Base-by-base conservation (phyloP, 2,329 filamentous ascomycete species). In the Ceratocystis cubensis region DNA sequence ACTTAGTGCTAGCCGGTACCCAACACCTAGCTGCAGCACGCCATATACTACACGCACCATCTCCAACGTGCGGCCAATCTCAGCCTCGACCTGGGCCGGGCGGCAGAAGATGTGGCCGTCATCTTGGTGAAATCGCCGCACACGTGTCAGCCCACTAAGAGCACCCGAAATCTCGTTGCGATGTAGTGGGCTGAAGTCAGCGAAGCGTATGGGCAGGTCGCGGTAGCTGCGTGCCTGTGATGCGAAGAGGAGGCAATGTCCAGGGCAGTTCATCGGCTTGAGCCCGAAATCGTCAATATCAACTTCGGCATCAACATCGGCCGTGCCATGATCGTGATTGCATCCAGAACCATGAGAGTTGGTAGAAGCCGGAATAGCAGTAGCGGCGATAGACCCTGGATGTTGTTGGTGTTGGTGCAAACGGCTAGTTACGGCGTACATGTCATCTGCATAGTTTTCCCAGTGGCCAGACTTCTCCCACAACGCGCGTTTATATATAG, bases 201-300 rank as follows among this genome's bases (percentile, higher is more conserved):
- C 89, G 75, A 90, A 91, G 71, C 91, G 85, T 69, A 95, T 82
- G 1, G 91, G 91, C 20, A 96, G 78, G 70, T 96, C 88, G 70
- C 87, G 83, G 75, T 93, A 93, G 71, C 87, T 91, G 69, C 86
- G 84, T 67, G 82, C 81, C 70, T 87, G 83, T 61, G 87, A 87
- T 68, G 83, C 86, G 74, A 95, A 96, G 69, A 96, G 83, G 69
- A 96, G 79, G 73, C 90, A 95, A 75, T 96, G 91, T 2, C 90
- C 91, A 0, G 91, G 91, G 73, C 91, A 96, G 73, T 96, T 96
- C 91, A 96, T 96, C 15, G 91, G 91, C 75, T 96, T 96, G 71
- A 96, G 78, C 20, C 89, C 89, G 75, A 89, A 95, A 69, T 89
- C 87, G 70, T 87, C 85, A 69, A 84, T 81, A 68, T 82, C 81